A percentile compares a stretch with the other conserved stretches of the same genome.
Evolutionary conservation across 192 early-diverging fungal species (phyloP).

Genomic region (Coemansia sp.): DNA sequence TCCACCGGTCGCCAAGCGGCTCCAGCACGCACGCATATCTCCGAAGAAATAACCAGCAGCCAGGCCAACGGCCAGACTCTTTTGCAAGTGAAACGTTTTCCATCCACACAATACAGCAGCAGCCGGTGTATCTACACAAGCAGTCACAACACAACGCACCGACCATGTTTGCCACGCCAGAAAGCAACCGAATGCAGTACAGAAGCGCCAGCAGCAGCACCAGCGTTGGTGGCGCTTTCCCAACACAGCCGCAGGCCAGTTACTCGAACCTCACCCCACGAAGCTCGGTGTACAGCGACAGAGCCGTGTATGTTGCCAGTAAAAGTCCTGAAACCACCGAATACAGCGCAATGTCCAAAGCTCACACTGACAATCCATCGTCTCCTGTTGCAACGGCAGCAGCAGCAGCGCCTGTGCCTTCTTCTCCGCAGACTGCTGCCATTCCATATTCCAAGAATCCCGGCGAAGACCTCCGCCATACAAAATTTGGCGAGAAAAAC

Average conservation of each 20-base stretch:
- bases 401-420: neutral
- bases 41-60: conserved; percentile 15
- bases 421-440: conserved; percentile 2
- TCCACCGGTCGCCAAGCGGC: conserved; percentile 31
- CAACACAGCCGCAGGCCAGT: conserved; percentile 7
- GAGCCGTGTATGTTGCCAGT: conserved; percentile 7
- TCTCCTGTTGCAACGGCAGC: neutral
- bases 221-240: conserved; percentile 4
- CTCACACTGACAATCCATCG: neutral
- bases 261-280: conserved; percentile 12
- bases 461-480: neutral
- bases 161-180: conserved; percentile 32
- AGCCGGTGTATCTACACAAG: conserved; percentile 10
- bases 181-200: conserved; percentile 16
- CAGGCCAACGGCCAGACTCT: conserved; percentile 24
- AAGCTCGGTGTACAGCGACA: conserved; percentile 22
- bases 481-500: neutral
- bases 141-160: conserved; percentile 22
- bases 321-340: conserved; percentile 7
- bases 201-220: conserved; percentile 28
- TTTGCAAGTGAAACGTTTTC: conserved; percentile 30
- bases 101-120: conserved; percentile 19
- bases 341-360: neutral
- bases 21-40: conserved; percentile 29
- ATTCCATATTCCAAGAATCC: neutral